These are phyloP conservation scores for Aspergillus brasiliensis DNA, from an alignment of 2,329 filamentous ascomycete genomes.

Conservation along the genomic window DNA sequence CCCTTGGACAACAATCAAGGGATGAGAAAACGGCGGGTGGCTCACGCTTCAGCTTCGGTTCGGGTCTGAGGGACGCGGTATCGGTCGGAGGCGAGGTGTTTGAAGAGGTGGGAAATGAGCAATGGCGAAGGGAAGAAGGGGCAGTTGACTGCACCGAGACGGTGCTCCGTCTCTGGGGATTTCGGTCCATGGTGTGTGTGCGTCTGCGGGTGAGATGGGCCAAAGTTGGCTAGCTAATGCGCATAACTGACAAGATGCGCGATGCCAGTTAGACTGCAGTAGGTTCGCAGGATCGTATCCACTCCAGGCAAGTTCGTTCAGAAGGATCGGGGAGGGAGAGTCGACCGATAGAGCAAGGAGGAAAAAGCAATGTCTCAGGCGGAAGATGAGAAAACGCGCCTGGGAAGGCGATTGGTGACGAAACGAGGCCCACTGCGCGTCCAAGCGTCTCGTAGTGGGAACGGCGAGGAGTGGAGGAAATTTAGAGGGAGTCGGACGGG, in stretches of 20 bases:
- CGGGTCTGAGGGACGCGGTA: conserved; percentile 22
- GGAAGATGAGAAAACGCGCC: conserved; percentile 8
- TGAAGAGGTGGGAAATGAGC: conserved; percentile 27
- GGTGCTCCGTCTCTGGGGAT: conserved; percentile 28
- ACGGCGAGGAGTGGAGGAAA: conserved; percentile 5
- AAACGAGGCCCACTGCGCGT: conserved; percentile 13
- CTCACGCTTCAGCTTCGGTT: conserved; percentile 27
- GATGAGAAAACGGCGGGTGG: conserved; percentile 7
- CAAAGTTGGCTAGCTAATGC: conserved; percentile 18
- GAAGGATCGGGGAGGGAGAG: conserved; percentile 12
- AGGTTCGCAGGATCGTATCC: conserved; percentile 19
- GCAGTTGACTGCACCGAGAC: conserved; percentile 25
- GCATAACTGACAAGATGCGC: conserved; percentile 31
- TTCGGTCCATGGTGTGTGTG: conserved; percentile 28
- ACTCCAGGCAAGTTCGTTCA: conserved; percentile 12
- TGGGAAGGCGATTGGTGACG: conserved; percentile 12
- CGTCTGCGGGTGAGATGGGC: conserved; percentile 13
- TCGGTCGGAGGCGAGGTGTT: conserved; percentile 19
- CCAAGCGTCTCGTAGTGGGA: conserved; percentile 7
- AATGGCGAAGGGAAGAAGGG: conserved; percentile 26
- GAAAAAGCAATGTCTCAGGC: conserved; percentile 17
- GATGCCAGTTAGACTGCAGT: conserved; percentile 24
- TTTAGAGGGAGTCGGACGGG: neutral
- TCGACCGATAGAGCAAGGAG: conserved; percentile 20
- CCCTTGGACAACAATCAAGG: conserved; percentile 14